Percentiles rank a stretch among this genome's conserved stretches.
Evolutionary conservation across 1,284 basidiomycete genomes (phyloP).

Genomic region (Microbotryomycetes sp.): DNA sequence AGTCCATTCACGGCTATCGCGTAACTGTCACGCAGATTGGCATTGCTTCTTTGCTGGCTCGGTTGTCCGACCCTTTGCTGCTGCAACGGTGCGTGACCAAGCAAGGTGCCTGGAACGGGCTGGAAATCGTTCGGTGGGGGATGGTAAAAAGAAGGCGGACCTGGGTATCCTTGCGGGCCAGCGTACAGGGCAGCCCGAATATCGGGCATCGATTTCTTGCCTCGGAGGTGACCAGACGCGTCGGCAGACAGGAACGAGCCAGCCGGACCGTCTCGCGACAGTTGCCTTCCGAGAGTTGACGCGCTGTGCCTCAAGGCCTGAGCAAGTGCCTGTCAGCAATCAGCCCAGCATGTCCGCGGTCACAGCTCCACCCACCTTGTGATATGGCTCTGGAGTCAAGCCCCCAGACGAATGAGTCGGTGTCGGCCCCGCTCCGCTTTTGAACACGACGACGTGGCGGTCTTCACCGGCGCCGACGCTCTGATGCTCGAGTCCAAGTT

Average conservation of each 20-base stretch:
- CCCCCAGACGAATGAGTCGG: background rate
- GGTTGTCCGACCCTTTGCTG: background rate
- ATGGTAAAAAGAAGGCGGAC: slow-evolving; percentile 36
- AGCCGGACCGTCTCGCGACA: slow-evolving; percentile 57
- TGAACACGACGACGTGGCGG: slow-evolving; percentile 82
- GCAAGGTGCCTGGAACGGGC: no score
- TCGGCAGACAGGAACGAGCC: slow-evolving; percentile 5
- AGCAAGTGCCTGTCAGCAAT: slow-evolving; percentile 42
- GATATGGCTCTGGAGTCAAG: background rate
- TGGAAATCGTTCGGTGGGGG: background rate
- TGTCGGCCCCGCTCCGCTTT: slow-evolving; percentile 39
- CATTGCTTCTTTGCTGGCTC: background rate
- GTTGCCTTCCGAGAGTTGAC: slow-evolving; percentile 64
- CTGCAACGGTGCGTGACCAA: background rate
- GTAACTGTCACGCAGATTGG: background rate
- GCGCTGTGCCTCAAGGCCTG: slow-evolving; percentile 51
- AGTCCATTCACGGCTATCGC: background rate
- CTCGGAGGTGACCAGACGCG: slow-evolving; percentile 49
- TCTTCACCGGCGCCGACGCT: slow-evolving; percentile 89
- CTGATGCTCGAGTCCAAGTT: slow-evolving; percentile 88
- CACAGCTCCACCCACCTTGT: slow-evolving; percentile 12
- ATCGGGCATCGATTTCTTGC: slow-evolving; percentile 92
- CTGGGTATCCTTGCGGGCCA: slow-evolving; percentile 27
- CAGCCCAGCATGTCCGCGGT: slow-evolving; percentile 18
- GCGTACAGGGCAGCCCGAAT: slow-evolving; percentile 26